Evolutionary conservation across 805 yeast species (phyloP).

Genomic region (Spathaspora boniae): DNA sequence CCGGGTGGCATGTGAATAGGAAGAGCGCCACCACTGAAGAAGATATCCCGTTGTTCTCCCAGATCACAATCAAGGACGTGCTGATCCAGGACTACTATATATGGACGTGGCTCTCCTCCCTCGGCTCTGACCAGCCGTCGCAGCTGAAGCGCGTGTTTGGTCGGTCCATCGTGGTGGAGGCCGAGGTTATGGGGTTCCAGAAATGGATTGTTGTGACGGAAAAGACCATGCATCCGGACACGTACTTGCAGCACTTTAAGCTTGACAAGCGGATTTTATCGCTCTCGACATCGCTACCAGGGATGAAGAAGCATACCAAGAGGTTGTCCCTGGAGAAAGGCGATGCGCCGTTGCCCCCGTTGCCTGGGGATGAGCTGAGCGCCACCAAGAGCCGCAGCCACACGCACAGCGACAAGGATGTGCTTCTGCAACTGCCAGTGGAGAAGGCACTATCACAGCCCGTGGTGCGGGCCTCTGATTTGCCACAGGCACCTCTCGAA

Average conservation of each 20-base stretch:
- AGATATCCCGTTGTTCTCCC: constrained; percentile 37
- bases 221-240: constrained; percentile 43
- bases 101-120: constrained; percentile 85
- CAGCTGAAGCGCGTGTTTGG: constrained; percentile 70
- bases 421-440: constrained; percentile 4
- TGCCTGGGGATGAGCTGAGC: constrained; percentile 2
- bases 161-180: constrained; percentile 76
- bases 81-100: constrained; percentile 83
- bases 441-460: too few relatives aligned
- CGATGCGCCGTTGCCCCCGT: constrained; percentile 23
- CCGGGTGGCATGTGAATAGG: constrained; percentile 33
- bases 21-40: constrained; percentile 15
- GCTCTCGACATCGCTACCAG: not conserved
- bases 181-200: constrained; percentile 71
- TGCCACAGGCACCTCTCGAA: too few relatives aligned
- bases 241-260: constrained; percentile 17
- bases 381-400: not conserved
- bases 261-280: constrained; percentile 1
- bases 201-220: constrained; percentile 80
- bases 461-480: too few relatives aligned
- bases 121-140: constrained; percentile 70
- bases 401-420: not conserved
- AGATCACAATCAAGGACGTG: constrained; percentile 49
- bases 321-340: constrained; percentile 12
- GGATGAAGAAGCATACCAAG: constrained; percentile 2